A percentile compares a stretch with the other conserved stretches of the same genome.
Conservation (phyloP, 257 asterid species). For the Fraxinus anomala region DNA sequence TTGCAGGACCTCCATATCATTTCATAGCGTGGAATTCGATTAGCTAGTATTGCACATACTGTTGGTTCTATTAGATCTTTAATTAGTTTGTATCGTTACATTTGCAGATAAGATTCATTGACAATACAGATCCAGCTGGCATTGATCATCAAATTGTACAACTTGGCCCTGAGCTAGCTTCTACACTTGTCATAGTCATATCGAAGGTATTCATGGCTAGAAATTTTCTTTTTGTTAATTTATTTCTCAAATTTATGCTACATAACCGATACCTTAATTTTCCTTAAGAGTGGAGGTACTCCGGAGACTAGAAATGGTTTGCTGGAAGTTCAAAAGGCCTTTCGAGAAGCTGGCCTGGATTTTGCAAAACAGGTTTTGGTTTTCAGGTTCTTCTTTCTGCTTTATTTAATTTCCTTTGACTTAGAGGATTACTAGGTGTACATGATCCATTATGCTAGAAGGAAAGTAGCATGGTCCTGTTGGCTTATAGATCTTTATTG, state of each 20-base stretch:
- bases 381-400: conserved; percentile 62
- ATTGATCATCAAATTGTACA: conserved; percentile 99
- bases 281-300: conserved; percentile 92
- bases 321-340: conserved; percentile 97
- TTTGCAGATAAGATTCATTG: conserved; percentile 92
- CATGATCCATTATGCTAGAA: conserved; percentile 2
- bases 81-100: conserved; percentile 14
- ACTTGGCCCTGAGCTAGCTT: conserved; percentile 84
- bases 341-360: conserved; percentile 89
- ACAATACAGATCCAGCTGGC: conserved; percentile 99
- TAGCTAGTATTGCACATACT: conserved; percentile 17
- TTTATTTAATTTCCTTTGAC: conserved; percentile 17
- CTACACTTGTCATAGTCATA: conserved; percentile 91
- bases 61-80: conserved; percentile 19
- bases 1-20: not conserved
- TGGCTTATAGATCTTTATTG: conserved; percentile 4
- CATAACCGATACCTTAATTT: conserved; percentile 22
- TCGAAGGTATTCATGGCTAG: conserved; percentile 65
- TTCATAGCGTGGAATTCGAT: conserved; percentile 8
- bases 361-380: conserved; percentile 90
- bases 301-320: conserved; percentile 98
- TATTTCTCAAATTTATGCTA: conserved; percentile 11
- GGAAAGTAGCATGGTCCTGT: conserved; percentile 16
- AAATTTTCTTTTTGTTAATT: conserved; percentile 25
- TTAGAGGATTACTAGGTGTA: conserved; percentile 22